Evolutionary conservation across 148 eudicot species (phyloP), one percentile per base, ranked within the genome.

Genomic region (Fagopyrum esculentum): DNA sequence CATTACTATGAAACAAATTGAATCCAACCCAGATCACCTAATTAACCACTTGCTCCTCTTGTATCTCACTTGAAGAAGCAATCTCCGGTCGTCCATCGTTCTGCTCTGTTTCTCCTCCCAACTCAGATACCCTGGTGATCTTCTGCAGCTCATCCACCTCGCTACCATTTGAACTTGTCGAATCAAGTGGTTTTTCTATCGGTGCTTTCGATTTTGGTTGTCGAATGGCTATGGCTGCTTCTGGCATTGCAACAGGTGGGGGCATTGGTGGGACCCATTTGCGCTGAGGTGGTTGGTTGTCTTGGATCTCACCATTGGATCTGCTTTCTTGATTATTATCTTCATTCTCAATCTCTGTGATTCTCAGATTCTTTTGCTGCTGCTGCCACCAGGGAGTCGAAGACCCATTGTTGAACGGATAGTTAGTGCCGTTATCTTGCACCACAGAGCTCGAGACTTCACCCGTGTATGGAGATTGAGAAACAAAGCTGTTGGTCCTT

Each of bases 251-350:
- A 15, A 85, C 83, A 19, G 88, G 86, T 11, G 88, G 88, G 6
- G 88, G 84, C 76, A 79, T 89, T 69, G 87, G 93, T 50, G 93
- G 93, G 35, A 84, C 83, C 93, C 93, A 89, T 0, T 85, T 82
- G 49, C 88, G 83, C 76, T 77, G 86, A 55, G 79, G 74, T 29
- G 91, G 89, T 68, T 73, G 73, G 9, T 81, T 81, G 59, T 56
- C 73, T 7, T 76, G 46, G 26, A 19, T 6, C 12, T 73, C 76
- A 6, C 66, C 40, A 2, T 60, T 60, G 40, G 47, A 43, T 69
- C 47, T 69, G 49, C 11, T 12, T 35, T 6, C 12, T 17, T 71
- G 74, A 17, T 19, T 35, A 45, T 77, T 74, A 22, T 88, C 84
- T 63, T 74, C 88, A 44, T 80, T 74, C 76, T 83, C 92, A 2